Evolutionary conservation across 2,329 filamentous ascomycete genomes (phyloP).

Genomic region (Bipolaris sorokiniana): DNA sequence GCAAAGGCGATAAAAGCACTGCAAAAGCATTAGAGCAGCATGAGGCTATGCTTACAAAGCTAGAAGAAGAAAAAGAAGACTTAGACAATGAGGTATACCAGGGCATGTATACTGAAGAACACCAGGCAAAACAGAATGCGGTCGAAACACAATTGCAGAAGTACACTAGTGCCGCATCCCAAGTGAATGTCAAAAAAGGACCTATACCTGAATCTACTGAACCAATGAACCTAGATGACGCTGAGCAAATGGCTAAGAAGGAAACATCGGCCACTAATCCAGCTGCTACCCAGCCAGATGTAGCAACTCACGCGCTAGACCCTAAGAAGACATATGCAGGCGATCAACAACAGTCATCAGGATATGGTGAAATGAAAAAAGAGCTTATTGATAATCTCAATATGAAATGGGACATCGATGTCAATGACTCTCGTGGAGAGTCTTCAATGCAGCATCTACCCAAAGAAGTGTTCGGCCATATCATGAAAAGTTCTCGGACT

Average conservation of each 20-base stretch:
- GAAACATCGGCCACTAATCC: neutral
- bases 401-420: conserved; percentile 11
- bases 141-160: neutral
- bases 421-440: neutral
- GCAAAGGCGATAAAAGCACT: too few species aligned
- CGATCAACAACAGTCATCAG: neutral
- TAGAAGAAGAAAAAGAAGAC: conserved; percentile 3
- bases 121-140: neutral
- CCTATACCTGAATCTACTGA: neutral
- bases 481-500: conserved; percentile 4
- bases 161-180: neutral
- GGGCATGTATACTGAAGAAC: neutral
- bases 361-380: neutral
- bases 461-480: conserved; percentile 10
- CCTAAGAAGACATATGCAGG: neutral
- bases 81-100: neutral
- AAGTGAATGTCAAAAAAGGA: conserved; percentile 3
- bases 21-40: neutral
- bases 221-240: neutral
- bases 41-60: neutral
- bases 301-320: neutral
- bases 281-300: neutral
- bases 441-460: conserved; percentile 3
- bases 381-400: conserved; percentile 11
- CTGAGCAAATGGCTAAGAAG: too few species aligned